Evolutionary conservation across 2,329 filamentous ascomycete species (phyloP), one percentile per base, ranked within the genome.

Genomic region (Penicillium janthinellum): DNA sequence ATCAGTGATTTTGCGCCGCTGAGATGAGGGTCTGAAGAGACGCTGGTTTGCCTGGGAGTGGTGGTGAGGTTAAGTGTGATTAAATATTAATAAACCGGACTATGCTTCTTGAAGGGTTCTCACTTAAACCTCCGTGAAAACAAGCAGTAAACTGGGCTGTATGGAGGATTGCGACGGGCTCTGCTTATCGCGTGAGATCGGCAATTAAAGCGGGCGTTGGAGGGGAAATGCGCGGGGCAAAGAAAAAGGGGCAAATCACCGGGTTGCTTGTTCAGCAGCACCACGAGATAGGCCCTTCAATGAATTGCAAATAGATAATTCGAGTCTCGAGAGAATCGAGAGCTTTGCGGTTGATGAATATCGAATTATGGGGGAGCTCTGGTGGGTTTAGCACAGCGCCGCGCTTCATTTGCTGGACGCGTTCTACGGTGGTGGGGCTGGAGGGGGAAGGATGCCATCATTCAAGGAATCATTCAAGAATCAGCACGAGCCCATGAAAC

Each of bases 131-230:
- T 17, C 49, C 15, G 35, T 5, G 20, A 22, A n/a, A 2, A 5
- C 20, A 20, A 28, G 10, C 1, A 14, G 2, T 22, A 3, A 4
- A 28, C 20, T n/a, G 5, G 5, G 5, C n/a, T 14, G 54, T n/a
- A 20, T 15, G 12, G 37, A 54, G 39, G 22, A 39, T 34, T 37
- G 38, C 54, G 47, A 50, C 47, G 45, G 53, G 39, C 14, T 54
- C 39, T 56, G 57, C 59, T 64, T 64, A 64, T 64, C 61, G 59
- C 50, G 59, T 58, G 28, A 38, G 56, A 59, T 59, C 53, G 49
- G 54, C 31, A 8, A 31, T 31, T 31, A 31, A 31, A 31, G 31
- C 31, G 31, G 31, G 31, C 60, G 22, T 49, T 49, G 34, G 47
- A 34, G 45, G 49, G 49, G 49, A 20, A 52, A 54, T 31, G 12